Base-by-base conservation (phyloP, 441 rosid species). In the Eruca vesicaria region DNA sequence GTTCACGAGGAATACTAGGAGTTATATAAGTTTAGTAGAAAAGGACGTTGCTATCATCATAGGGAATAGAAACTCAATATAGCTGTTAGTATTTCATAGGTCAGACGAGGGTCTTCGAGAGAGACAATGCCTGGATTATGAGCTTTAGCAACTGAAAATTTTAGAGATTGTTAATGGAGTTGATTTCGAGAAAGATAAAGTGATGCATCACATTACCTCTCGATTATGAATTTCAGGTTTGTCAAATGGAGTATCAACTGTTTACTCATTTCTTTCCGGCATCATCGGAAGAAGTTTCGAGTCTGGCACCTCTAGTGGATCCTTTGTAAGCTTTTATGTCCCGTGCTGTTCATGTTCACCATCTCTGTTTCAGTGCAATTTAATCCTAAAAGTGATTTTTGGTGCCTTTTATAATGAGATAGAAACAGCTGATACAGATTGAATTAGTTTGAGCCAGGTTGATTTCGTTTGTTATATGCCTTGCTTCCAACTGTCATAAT, bases 181-280 rank as follows among this genome's bases (percentile, higher is more conserved):
- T 71, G 38, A 41, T 69, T 74, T 45, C 20, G 2, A 21, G 3
- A 9, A 64, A 16, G 35, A 19, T 28, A 71, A 61, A 59, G 16
- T 38, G 10, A 58, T 66, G 70, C 41, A 62, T 7, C 55, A 21
- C 55, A 52, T 14, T 63, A 50, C 68, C 26, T 76, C 61, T 29
- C 32, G 41, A 16, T 29, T 55, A 43, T 81, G 19, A 35, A 74
- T 64, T 86, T 80, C 89, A 95, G 99, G 98, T 89, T 79, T 91
- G 99, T 82, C 99, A 93, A 72, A 91, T 91, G 64, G 99, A 93
- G 87, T 91, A 93, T 76, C 99, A 96, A 77, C 93, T 96, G 72
- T 96, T 96, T 84, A 87, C 84, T 79, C 97, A 96, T 85, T 96
- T 96, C 80, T 96, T 93, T 79, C 98, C 98, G 59, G 87, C 97